Conservation (phyloP, 352 stramenopile species). For the Phytophthora lateralis region DNA sequence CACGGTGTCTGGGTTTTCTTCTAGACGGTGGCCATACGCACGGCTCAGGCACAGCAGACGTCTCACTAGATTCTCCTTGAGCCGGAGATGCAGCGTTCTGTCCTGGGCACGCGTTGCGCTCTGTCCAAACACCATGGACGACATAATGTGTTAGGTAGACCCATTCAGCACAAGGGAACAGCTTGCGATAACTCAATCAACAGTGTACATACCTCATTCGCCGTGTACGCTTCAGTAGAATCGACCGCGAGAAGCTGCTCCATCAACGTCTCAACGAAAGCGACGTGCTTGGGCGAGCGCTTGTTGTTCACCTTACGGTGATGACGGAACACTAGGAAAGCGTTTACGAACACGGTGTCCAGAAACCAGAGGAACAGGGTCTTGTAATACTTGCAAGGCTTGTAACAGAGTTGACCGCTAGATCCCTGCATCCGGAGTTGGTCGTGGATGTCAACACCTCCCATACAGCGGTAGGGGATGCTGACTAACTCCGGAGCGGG, state of each 20-base stretch:
- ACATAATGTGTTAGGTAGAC: background rate
- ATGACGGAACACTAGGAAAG: conserved; percentile 15
- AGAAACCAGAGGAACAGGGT: conserved; percentile 23
- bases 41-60: background rate
- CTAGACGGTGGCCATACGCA: background rate
- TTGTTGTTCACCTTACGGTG: background rate
- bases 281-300: background rate
- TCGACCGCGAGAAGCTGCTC: conserved; percentile 14
- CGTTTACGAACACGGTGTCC: conserved; percentile 27
- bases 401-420: conserved; percentile 11
- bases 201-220: conserved; percentile 6
- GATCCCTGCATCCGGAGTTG: conserved; percentile 28
- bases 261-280: conserved; percentile 16
- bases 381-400: conserved; percentile 28
- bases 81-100: conserved; percentile 1
- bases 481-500: conserved; percentile 9
- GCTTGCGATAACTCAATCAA: background rate
- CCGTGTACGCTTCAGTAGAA: background rate
- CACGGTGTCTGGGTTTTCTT: conserved; percentile 3
- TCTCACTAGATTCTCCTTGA: background rate
- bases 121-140: background rate
- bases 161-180: too few relatives aligned
- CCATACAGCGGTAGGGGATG: conserved; percentile 27
- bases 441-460: conserved; percentile 25
- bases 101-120: background rate